Evolutionary conservation across 768 basidiomycete genomes (phyloP).

Genomic region (Boletales sp.): DNA sequence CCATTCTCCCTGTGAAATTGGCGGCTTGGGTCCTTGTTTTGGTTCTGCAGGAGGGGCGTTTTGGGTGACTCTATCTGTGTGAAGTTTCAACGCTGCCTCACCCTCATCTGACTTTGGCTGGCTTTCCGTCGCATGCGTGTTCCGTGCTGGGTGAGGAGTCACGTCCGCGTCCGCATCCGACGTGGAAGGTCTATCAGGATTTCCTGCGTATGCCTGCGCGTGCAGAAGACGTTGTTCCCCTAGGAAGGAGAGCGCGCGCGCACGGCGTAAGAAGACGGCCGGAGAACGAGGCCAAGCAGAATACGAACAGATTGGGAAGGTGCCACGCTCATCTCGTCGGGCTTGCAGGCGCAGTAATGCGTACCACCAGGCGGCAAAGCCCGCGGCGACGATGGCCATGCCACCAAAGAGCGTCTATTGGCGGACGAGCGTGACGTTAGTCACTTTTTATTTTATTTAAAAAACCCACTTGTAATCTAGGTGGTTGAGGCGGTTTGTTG

Average conservation of each 20-base stretch:
- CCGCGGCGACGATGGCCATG: constrained; percentile 13
- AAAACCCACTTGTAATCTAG: constrained; percentile 5
- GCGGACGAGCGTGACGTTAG: not conserved
- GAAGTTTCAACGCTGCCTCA: not conserved
- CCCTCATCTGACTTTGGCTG: too few relatives aligned
- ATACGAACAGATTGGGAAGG: constrained; percentile 17
- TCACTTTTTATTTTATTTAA: not conserved
- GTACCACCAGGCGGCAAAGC: constrained; percentile 21
- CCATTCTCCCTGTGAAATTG: too few relatives aligned
- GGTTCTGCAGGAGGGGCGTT: not conserved
- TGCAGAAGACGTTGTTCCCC: constrained; percentile 29
- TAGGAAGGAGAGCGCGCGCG: not conserved
- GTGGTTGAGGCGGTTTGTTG: constrained; percentile 6
- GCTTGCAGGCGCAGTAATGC: constrained; percentile 17
- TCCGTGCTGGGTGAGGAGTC: not conserved
- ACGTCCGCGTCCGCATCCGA: not conserved
- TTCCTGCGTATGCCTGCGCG: constrained; percentile 15
- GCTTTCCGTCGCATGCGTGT: too few relatives aligned
- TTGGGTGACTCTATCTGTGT: not conserved
- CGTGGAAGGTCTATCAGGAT: constrained; percentile 14
- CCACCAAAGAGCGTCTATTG: constrained; percentile 27
- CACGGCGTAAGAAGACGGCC: not conserved
- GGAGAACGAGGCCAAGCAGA: not conserved
- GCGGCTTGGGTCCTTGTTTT: too few relatives aligned
- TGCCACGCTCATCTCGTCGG: constrained; percentile 15